Evolutionary conservation across 1,139 yeast species (phyloP), one percentile per base, ranked within the genome.

Genomic region (Yarrowia galli): DNA sequence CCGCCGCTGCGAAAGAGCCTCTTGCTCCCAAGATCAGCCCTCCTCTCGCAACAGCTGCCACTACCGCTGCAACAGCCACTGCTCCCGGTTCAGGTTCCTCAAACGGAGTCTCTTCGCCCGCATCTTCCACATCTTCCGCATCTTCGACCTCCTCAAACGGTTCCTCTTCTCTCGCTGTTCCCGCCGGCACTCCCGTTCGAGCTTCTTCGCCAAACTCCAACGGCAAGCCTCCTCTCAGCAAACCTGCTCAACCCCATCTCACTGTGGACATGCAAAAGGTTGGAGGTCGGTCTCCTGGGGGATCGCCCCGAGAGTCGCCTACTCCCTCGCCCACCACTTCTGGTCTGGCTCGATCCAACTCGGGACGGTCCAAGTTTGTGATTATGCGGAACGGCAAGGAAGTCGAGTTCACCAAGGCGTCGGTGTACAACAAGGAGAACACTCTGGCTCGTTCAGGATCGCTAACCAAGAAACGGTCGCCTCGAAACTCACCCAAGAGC

Each of bases 351-450:
- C 46, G 61, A 2, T 54, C 61, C 23, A 40, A 40, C 38, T 54
- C 61, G 5, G 61, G 46, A 1, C 40, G 46, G 2, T 54, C 61
- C 23, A 54, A 54, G 36, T 54, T 54, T 40, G 61, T 54, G 20
- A 54, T 54, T 12, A 54, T 54, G 61, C 46, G 61, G 2, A 54
- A 54, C 48, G 61, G 61, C 13, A 54, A 54, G 61, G 61, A 54
- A 48, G 61, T 54, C n/a, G 61, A 54, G 36, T 54, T 54, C 48
- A 54, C 61, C 48, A 54, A 40, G 48, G 61, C 61, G 36, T 54
- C 61, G 18, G 46, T 54, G n/a, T 54, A 54, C 61, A 54, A 54
- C 48, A 54, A 54, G 48, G 61, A 40, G 36, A 40, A 54, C 61
- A 54, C 61, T 6, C n/a, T 54, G 46, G 61, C 61, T 6, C 36